Evolutionary conservation across 2,329 filamentous ascomycete genomes (phyloP), one percentile per base, ranked within the genome.

Genomic region (Exophiala bonariae): DNA sequence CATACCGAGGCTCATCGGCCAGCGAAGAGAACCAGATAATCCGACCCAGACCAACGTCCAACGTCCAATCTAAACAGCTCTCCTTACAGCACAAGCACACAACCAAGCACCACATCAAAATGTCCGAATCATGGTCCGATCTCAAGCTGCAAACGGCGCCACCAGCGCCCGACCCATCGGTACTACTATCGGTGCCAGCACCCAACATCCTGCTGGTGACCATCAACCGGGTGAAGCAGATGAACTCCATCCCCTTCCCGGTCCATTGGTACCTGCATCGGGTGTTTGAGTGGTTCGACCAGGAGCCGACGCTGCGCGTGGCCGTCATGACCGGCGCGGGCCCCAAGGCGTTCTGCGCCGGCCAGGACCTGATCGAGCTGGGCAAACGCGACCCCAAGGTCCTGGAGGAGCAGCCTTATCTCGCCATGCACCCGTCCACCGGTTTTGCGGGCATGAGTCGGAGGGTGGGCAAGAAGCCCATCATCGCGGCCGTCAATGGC

Each of bases 401-500:
- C 63, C 41, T 52, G 43, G 44, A 52, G 52, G 49, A 47, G 59
- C 44, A 44, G 39, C 46, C 50, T 32, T 49, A 56, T 45, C 34
- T 61, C 40, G 49, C 41, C n/a, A 32, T 50, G 45, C 46, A 57
- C 42, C 66, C 67, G 3, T 33, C 59, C 9, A 61, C 58, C 6
- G 71, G 70, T 10, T 73, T 74, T 47, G 70, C 64, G 26, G 70
- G 68, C 1, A 63, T 59, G 6, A 53, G 79, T 44, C 82, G 86
- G 54, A 75, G 86, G 19, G 64, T 68, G 4, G 86, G 86, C 38
- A 82, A 81, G 66, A 92, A 92, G 61, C 87, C 87, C 4, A 75
- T 92, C 45, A 78, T 92, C 20, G 85, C 83, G 1, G 87, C 87
- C 1, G 84, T 91, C 16, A 88, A 90, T 61, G 87, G 87, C 5